A percentile compares a stretch with the other conserved stretches of the same genome.
These are phyloP conservation scores for Elaeagnus macrophylla DNA, from an alignment of 306 rosid genomes.

Conservation along the genomic window DNA sequence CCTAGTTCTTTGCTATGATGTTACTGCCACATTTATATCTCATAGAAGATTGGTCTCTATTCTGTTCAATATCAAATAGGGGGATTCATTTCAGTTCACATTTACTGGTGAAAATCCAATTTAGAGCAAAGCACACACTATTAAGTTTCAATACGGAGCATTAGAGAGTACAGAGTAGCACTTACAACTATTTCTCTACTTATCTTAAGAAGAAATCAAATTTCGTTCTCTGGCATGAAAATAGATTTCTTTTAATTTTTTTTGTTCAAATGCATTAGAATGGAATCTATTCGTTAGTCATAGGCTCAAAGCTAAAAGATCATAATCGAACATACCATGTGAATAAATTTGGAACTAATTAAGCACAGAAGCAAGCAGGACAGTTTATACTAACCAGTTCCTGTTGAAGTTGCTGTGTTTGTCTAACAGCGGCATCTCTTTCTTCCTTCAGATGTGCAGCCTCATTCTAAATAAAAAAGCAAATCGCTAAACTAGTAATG, in stretches of 20 bases:
- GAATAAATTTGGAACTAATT: conserved; percentile 1
- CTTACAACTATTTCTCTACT: too few relatives aligned
- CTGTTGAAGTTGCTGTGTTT: conserved; percentile 66
- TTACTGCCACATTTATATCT: background rate
- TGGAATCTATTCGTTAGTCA: background rate
- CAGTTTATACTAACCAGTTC: conserved; percentile 52
- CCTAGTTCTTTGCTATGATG: too few relatives aligned
- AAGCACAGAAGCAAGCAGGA: background rate
- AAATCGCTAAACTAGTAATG: conserved; percentile 9
- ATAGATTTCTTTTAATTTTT: too few relatives aligned
- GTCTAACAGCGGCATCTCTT: conserved; percentile 64
- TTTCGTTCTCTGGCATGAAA: background rate
- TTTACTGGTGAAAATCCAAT: background rate
- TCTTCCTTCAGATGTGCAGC: conserved; percentile 70
- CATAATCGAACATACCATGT: background rate
- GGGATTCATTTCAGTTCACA: too few relatives aligned
- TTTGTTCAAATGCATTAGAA: background rate
- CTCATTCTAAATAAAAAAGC: conserved; percentile 32
- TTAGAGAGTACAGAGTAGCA: too few relatives aligned
- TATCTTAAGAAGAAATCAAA: background rate
- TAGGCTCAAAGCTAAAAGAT: background rate
- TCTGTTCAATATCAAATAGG: too few relatives aligned
- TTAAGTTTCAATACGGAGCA: too few relatives aligned
- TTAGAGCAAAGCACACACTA: background rate
- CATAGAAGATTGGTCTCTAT: background rate